Evolutionary conservation across 2,329 filamentous ascomycete genomes (phyloP).

Genomic region (Sclerotinia nivalis): DNA sequence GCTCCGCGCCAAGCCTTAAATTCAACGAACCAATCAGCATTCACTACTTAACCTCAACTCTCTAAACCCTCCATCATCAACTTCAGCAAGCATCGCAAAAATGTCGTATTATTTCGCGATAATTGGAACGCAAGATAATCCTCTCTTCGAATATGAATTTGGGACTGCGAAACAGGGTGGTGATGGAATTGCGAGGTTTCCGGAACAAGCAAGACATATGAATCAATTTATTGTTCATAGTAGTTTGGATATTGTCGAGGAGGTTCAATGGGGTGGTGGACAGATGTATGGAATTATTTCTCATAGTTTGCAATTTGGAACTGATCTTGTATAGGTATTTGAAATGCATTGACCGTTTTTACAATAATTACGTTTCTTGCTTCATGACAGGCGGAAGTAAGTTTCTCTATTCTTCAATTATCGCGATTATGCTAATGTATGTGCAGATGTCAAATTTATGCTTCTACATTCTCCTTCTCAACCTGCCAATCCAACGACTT

Average conservation of each 20-base stretch:
- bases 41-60: constrained; percentile 25
- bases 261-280: constrained; percentile 88
- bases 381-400: constrained; percentile 83
- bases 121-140: constrained; percentile 91
- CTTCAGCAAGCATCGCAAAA: constrained; percentile 31
- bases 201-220: constrained; percentile 84
- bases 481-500: constrained; percentile 47
- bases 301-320: constrained; percentile 20
- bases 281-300: constrained; percentile 65
- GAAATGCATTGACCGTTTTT: constrained; percentile 95
- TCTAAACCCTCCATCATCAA: constrained; percentile 21
- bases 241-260: constrained; percentile 90
- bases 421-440: neutral
- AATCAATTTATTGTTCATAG: constrained; percentile 98
- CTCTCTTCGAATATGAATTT: constrained; percentile 95
- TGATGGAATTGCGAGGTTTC: constrained; percentile 87
- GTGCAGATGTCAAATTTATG: constrained; percentile 77
- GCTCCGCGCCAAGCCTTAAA: constrained; percentile 34
- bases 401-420: constrained; percentile 25
- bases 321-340: constrained; percentile 67
- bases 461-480: constrained; percentile 80
- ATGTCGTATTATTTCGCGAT: constrained; percentile 99
- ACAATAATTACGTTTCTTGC: constrained; percentile 91
- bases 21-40: constrained; percentile 34
- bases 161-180: constrained; percentile 95